These are phyloP conservation scores for Leishmania tropica DNA, from an alignment of 208 protist genomes.

Conservation along the genomic window DNA sequence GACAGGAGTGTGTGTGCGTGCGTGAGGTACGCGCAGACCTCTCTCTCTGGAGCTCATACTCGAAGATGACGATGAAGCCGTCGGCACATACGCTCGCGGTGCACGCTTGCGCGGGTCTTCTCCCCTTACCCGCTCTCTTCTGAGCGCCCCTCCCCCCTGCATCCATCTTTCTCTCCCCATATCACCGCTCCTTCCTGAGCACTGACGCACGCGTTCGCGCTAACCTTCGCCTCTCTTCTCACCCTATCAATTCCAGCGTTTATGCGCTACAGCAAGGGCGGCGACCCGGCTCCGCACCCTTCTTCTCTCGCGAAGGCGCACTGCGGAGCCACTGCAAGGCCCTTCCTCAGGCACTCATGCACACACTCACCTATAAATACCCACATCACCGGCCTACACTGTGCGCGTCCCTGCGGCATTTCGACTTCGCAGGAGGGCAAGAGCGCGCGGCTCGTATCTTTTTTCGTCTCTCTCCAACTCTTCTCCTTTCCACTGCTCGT, in stretches of 20 bases:
- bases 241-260: background rate
- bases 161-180: background rate
- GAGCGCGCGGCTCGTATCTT: background rate
- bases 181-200: background rate
- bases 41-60: constrained; percentile 1
- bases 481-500: background rate
- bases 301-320: background rate
- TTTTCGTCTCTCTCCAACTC: background rate
- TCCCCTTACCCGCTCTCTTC: background rate
- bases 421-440: background rate
- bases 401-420: background rate
- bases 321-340: background rate
- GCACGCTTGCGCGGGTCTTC: background rate
- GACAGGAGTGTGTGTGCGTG: background rate
- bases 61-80: background rate
- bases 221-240: background rate
- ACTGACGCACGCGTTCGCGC: background rate
- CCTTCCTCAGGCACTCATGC: background rate
- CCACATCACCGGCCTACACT: background rate
- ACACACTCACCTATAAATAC: background rate
- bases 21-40: background rate
- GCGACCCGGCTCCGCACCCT: background rate
- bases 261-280: background rate
- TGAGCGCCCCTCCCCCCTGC: background rate
- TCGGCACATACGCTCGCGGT: background rate